These are phyloP conservation scores for Lactarius hengduanensis DNA, from an alignment of 768 basidiomycete species.

Conservation along the genomic window DNA sequence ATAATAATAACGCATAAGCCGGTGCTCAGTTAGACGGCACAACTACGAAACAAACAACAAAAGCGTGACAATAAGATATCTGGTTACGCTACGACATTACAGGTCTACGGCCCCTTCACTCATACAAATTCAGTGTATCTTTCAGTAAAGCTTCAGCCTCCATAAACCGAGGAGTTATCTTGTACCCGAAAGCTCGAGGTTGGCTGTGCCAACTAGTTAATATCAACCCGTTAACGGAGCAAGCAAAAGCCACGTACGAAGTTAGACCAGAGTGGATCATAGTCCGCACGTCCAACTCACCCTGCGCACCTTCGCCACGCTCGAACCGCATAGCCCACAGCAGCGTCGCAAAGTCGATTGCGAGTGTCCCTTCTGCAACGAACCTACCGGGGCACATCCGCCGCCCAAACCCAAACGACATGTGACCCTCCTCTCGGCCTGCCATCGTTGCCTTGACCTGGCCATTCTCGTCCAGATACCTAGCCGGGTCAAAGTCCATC, in stretches of 20 bases:
- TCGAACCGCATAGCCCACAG: too few relatives aligned
- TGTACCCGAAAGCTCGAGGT: not conserved
- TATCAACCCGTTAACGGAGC: not conserved
- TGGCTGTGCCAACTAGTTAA: not conserved
- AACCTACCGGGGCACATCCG: too few relatives aligned
- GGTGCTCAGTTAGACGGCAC: too few relatives aligned
- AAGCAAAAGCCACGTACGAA: conserved; percentile 7
- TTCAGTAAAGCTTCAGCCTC: not conserved
- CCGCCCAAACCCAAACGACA: not conserved
- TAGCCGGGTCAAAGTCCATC: not conserved
- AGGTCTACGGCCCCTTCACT: not conserved
- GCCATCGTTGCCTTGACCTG: conserved; percentile 8
- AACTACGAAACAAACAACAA: too few relatives aligned
- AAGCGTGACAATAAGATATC: too few relatives aligned
- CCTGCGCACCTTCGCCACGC: too few relatives aligned
- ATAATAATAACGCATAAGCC: too few relatives aligned
- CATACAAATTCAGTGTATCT: not conserved
- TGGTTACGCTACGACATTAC: too few relatives aligned
- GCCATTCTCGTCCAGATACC: not conserved
- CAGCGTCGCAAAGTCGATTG: too few relatives aligned
- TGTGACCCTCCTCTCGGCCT: conserved; percentile 32
- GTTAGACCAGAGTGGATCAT: not conserved
- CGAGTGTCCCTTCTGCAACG: too few relatives aligned
- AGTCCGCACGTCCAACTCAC: not conserved
- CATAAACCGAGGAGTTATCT: not conserved